Conservation (phyloP, 805 yeast species). For the Henningerozyma blattae region DNA sequence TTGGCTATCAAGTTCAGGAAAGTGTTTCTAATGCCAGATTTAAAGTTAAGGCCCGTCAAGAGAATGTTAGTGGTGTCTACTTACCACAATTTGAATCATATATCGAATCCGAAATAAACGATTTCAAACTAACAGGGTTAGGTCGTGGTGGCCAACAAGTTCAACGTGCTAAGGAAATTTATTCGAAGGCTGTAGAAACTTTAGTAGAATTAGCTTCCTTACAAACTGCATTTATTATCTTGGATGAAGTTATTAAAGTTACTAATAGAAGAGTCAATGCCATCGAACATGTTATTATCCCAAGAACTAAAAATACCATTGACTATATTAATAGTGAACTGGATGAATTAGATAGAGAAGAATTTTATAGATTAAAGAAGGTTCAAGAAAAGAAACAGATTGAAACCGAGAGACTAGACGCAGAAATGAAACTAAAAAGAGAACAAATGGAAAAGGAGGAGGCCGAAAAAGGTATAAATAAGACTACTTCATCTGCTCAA, state of each 20-base stretch:
- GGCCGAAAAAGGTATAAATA: constrained; percentile 8
- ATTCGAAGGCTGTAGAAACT: constrained; percentile 94
- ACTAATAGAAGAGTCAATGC: constrained; percentile 98
- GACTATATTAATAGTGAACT: constrained; percentile 85
- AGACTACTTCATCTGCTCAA: constrained; percentile 7
- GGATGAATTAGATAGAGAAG: constrained; percentile 97
- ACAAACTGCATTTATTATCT: constrained; percentile 91
- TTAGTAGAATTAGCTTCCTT: constrained; percentile 89
- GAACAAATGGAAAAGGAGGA: constrained; percentile 10
- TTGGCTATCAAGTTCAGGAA: constrained; percentile 92
- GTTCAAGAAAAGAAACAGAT: constrained; percentile 90
- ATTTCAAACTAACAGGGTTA: constrained; percentile 89
- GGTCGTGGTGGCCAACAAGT: constrained; percentile 99
- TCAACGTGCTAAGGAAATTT: constrained; percentile 84
- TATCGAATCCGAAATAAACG: constrained; percentile 76
- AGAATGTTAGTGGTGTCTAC: constrained; percentile 91
- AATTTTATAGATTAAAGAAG: constrained; percentile 90
- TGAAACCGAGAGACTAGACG: constrained; percentile 56
- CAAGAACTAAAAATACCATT: constrained; percentile 94
- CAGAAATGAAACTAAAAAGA: constrained; percentile 27
- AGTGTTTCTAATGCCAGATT: constrained; percentile 84
- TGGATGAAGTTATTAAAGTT: constrained; percentile 95
- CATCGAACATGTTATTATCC: constrained; percentile 94
- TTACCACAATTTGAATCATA: constrained; percentile 86
- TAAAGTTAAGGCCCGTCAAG: constrained; percentile 83